Base-by-base conservation (phyloP, 2,329 filamentous ascomycete genomes). In the Talaromyces piceae region DNA sequence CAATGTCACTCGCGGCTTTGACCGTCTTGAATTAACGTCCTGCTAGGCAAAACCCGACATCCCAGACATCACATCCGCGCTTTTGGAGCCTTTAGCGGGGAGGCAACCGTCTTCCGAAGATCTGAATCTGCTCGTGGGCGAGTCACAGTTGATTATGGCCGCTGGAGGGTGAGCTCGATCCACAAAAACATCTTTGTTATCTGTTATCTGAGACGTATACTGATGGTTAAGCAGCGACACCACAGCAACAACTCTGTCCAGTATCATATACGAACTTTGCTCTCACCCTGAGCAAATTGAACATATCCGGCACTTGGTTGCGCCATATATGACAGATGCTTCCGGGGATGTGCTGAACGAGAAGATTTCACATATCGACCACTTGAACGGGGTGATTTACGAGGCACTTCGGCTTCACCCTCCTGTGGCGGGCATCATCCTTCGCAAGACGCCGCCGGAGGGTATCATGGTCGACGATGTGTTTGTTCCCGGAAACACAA, bases 381-480 rank as follows among this genome's bases (percentile, higher is more conserved):
- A 73, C 56, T 62, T 75, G 3, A 66, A 71, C 49, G 71, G 71
- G 12, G 64, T 73, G 13, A 71, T 75, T 55, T 67, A 72, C 49
- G 73, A 76, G 55, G 63, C 70, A 0, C 57, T 74, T 3, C 64
- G 73, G 4, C 59, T 67, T 13, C 70, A 74, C 55, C 72, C 72
- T 4, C 67, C 73, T 0, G 66, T 70, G 0, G 72, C 73, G 0
- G 60, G 69, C 39, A 61, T 59, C 4, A 57, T 75, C 3, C 67
- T 67, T n/a, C 61, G 72, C 7, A 61, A 70, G 1, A 64, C 66
- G 0, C 72, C 73, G 2, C 48, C 59, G 4, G 65, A 64, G 8
- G 73, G 72, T 5, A 57, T 63, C 6, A 58, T 59, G 16, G 63
- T 75, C 37, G 64, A 63, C 52, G 62, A 66, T 28, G 51, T 61